Conservation (phyloP, 2,329 filamentous ascomycete genomes). For the Fusarium xylarioides region DNA sequence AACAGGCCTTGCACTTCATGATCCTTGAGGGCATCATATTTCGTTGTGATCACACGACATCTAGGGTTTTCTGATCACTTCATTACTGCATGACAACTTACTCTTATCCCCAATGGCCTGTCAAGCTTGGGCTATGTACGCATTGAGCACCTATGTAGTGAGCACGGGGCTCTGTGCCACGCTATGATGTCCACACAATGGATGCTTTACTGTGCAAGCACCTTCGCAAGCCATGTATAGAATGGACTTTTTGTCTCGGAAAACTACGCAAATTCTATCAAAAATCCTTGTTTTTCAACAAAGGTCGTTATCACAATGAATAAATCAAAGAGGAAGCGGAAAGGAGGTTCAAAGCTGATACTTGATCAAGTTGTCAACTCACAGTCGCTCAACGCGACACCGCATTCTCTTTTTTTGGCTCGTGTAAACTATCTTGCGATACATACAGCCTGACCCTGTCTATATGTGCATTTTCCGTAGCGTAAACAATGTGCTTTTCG, state of each 20-base stretch:
- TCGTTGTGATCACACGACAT: not conserved
- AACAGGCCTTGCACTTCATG: not conserved
- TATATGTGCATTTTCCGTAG: slow-evolving; percentile 28
- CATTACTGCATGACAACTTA: not conserved
- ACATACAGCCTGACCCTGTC: slow-evolving; percentile 25
- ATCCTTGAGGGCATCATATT: not conserved
- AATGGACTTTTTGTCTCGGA: not conserved
- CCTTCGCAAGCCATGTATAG: not conserved
- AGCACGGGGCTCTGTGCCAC: not conserved
- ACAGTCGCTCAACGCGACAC: slow-evolving; percentile 19
- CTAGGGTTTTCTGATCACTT: not conserved
- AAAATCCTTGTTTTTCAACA: not conserved
- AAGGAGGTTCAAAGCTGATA: slow-evolving; percentile 27
- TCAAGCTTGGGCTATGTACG: not conserved
- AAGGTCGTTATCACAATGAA: not conserved
- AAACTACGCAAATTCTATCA: not conserved
- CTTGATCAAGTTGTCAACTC: slow-evolving; percentile 27
- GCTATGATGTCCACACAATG: not conserved
- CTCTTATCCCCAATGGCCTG: no score
- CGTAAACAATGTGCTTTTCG: slow-evolving; percentile 14
- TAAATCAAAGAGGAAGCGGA: slow-evolving; percentile 32
- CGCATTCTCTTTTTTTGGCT: slow-evolving; percentile 32
- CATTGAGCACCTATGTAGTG: not conserved
- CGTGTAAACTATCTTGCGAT: slow-evolving; percentile 30
- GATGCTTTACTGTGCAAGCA: not conserved